Conservation (phyloP, 768 basidiomycete species). For the Boletus pseudo-olivaceus region DNA sequence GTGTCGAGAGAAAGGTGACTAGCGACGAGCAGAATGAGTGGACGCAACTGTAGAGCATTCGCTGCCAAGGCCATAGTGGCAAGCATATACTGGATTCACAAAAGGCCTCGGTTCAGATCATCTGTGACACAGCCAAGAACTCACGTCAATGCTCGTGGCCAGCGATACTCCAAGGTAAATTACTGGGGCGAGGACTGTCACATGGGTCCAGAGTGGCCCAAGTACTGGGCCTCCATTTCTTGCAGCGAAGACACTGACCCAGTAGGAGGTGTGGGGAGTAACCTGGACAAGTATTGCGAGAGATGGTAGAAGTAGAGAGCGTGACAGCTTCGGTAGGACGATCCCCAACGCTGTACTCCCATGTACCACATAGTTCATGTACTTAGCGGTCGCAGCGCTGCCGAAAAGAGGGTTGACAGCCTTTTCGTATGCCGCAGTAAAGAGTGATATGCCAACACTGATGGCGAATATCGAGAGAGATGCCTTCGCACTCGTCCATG, state of each 20-base stretch:
- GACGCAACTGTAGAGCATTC: slow-evolving; percentile 26
- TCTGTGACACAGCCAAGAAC: slow-evolving; percentile 14
- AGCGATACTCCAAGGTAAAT: slow-evolving; percentile 48
- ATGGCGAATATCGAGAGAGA: slow-evolving; percentile 28
- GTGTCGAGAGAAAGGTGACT: slow-evolving; percentile 18
- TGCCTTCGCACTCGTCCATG: slow-evolving; percentile 13
- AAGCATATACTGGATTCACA: slow-evolving; percentile 17
- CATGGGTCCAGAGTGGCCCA: slow-evolving; percentile 61
- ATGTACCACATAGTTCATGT: slow-evolving; percentile 42
- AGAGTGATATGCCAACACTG: slow-evolving; percentile 45
- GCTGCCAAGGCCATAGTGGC: slow-evolving; percentile 24
- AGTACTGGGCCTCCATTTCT: slow-evolving; percentile 48
- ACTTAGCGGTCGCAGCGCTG: slow-evolving; percentile 47
- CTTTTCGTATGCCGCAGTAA: slow-evolving; percentile 59
- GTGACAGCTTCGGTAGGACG: slow-evolving; percentile 29
- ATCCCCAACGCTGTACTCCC: slow-evolving; percentile 36
- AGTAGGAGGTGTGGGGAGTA: slow-evolving; percentile 65
- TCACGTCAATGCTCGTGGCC: slow-evolving; percentile 40
- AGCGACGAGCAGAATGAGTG: slow-evolving; percentile 14
- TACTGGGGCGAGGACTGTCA: slow-evolving; percentile 53
- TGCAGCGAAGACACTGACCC: slow-evolving; percentile 57
- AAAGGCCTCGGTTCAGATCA: background rate
- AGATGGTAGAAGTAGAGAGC: slow-evolving; percentile 21
- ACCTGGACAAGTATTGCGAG: slow-evolving; percentile 41
- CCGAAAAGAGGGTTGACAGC: slow-evolving; percentile 71